Conservation (phyloP, 1,284 basidiomycete genomes). For the Fomitopsis pinicola region DNA sequence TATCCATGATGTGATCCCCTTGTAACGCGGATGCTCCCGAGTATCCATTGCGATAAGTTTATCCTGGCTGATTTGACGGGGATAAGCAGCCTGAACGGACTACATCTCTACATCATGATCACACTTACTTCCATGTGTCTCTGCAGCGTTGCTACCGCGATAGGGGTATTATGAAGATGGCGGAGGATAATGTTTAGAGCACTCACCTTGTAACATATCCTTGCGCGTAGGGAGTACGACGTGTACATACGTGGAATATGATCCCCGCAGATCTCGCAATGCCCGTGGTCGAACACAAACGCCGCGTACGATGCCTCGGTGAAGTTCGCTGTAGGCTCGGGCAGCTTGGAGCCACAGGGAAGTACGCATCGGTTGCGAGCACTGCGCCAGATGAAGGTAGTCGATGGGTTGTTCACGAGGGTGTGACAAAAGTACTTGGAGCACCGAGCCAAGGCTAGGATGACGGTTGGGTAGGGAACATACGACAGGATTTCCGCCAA, state of each 20-base stretch:
- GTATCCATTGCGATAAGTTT: background rate
- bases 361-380: constrained; percentile 29
- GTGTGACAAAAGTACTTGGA: constrained; percentile 43
- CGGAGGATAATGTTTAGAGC: background rate
- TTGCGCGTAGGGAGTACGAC: constrained; percentile 19
- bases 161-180: background rate
- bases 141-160: background rate
- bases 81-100: background rate
- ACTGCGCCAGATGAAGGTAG: constrained; percentile 47
- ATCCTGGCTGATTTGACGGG: background rate
- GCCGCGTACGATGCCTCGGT: constrained; percentile 49
- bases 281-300: constrained; percentile 53
- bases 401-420: constrained; percentile 35
- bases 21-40: constrained; percentile 3
- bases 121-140: background rate
- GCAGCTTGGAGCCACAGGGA: constrained; percentile 31
- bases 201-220: constrained; percentile 19
- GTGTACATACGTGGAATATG: constrained; percentile 13
- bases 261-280: constrained; percentile 49
- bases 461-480: constrained; percentile 34
- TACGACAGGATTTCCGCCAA: constrained; percentile 39
- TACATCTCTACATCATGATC: background rate
- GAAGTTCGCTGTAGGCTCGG: constrained; percentile 38
- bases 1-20: constrained; percentile 12
- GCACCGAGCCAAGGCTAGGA: constrained; percentile 45